Percentiles rank a stretch among this genome's conserved stretches.
Conservation (phyloP, 768 basidiomycete species). For the Amanita brunnescens region DNA sequence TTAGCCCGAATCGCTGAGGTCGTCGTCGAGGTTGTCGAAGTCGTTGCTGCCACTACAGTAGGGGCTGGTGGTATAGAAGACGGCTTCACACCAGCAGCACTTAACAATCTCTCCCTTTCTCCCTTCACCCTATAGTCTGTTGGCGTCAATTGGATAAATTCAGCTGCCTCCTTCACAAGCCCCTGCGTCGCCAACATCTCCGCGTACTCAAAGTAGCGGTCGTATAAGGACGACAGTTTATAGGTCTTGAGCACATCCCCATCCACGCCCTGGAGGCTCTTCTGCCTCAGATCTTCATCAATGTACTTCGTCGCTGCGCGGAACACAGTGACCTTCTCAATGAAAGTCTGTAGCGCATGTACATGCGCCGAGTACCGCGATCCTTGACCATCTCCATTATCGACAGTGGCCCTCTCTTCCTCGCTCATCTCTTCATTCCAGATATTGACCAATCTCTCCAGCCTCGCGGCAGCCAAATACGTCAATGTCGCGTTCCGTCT, state of each 20-base stretch:
- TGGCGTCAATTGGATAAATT: conserved; percentile 76
- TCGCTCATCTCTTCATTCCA: conserved; percentile 88
- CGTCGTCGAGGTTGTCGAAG: conserved; percentile 8
- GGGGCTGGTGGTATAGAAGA: conserved; percentile 7
- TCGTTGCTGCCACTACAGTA: conserved; percentile 12
- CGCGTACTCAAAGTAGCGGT: conserved; percentile 93
- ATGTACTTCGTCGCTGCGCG: conserved; percentile 74
- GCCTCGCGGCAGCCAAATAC: conserved; percentile 82
- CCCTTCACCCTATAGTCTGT: conserved; percentile 55
- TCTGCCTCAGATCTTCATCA: conserved; percentile 55
- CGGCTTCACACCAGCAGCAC: conserved; percentile 18
- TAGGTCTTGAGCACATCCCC: conserved; percentile 41
- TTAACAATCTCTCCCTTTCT: conserved; percentile 30
- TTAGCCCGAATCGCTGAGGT: conserved; percentile 12
- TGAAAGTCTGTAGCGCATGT: conserved; percentile 82
- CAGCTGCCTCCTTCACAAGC: conserved; percentile 72
- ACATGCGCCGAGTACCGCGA: conserved; percentile 76
- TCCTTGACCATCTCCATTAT: conserved; percentile 29
- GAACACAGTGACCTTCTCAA: conserved; percentile 97
- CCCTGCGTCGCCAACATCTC: conserved; percentile 88
- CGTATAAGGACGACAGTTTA: conserved; percentile 82
- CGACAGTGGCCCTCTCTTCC: conserved; percentile 44
- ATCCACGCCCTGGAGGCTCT: conserved; percentile 26
- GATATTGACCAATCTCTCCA: conserved; percentile 84
- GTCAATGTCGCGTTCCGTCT: conserved; percentile 88